These are phyloP conservation scores for Cladorrhinum sp. DNA, from an alignment of 2,329 filamentous ascomycete genomes.

Conservation along the genomic window DNA sequence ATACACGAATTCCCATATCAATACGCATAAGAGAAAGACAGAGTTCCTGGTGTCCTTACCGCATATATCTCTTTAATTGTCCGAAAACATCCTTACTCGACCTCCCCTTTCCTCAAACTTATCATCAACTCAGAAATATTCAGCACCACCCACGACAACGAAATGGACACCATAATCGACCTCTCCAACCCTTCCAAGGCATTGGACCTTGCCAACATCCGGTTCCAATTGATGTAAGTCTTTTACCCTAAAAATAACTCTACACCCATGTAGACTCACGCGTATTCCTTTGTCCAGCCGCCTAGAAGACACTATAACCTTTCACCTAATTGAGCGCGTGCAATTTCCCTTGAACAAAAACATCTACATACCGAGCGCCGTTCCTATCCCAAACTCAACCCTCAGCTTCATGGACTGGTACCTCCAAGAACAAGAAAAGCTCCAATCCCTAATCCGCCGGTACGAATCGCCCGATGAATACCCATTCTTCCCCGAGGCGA, in stretches of 20 bases:
- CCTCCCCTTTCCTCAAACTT: background rate
- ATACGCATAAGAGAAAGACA: background rate
- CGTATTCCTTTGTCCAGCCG: slow-evolving; percentile 57
- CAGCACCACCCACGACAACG: background rate
- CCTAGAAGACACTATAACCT: slow-evolving; percentile 95
- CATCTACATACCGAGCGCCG: slow-evolving; percentile 79
- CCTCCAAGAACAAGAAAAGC: slow-evolving; percentile 79
- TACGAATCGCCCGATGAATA: slow-evolving; percentile 97
- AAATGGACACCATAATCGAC: slow-evolving; percentile 89
- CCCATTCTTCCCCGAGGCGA: slow-evolving; percentile 84
- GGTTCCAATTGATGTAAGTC: slow-evolving; percentile 85
- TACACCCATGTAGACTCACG: background rate
- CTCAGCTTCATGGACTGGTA: slow-evolving; percentile 94
- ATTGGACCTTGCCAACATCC: slow-evolving; percentile 85
- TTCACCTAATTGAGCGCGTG: slow-evolving; percentile 94
- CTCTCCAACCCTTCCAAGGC: slow-evolving; percentile 81
- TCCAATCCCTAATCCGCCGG: slow-evolving; percentile 90
- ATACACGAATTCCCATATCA: background rate
- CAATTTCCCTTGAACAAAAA: slow-evolving; percentile 90
- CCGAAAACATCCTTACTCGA: background rate
- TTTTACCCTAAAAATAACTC: slow-evolving; percentile 11
- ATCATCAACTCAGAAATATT: background rate
- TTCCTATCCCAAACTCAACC: slow-evolving; percentile 68
- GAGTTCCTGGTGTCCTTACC: background rate
- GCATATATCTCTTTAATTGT: background rate